A percentile compares a stretch with the other conserved stretches of the same genome.
These are phyloP conservation scores for Plectranthus barbatus DNA, from an alignment of 257 asterid genomes.

Conservation along the genomic window DNA sequence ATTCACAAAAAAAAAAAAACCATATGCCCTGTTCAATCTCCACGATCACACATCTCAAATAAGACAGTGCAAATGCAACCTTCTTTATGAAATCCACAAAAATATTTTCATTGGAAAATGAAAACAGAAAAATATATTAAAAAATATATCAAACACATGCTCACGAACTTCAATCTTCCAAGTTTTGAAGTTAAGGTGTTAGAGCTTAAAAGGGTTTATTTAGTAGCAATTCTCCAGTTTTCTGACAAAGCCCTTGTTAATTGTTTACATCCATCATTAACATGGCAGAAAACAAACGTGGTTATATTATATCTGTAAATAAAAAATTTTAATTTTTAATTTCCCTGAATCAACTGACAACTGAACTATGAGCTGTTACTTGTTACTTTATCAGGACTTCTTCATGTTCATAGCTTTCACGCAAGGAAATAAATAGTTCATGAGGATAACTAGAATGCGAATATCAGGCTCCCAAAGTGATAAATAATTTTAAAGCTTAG, in stretches of 20 bases:
- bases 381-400: too few relatives aligned
- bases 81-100: not conserved
- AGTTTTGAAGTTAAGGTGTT: not conserved
- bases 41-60: not conserved
- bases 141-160: not conserved
- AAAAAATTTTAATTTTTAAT: too few relatives aligned
- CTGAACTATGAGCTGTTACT: too few relatives aligned
- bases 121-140: not conserved
- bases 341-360: too few relatives aligned
- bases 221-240: not conserved
- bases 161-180: not conserved
- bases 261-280: not conserved
- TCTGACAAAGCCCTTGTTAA: not conserved
- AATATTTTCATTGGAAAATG: not conserved
- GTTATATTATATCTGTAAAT: not conserved
- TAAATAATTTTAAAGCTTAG: not conserved
- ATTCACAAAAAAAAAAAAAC: slow-evolving; percentile 7
- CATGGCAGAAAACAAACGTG: not conserved
- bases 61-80: not conserved
- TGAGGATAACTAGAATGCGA: not conserved
- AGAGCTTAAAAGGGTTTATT: slow-evolving; percentile 6
- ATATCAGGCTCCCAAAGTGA: not conserved
- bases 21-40: not conserved
- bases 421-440: not conserved
- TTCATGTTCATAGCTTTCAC: not conserved